Evolutionary conservation across 2,329 filamentous ascomycete genomes (phyloP).

Genomic region (Aspergillus ibericus): DNA sequence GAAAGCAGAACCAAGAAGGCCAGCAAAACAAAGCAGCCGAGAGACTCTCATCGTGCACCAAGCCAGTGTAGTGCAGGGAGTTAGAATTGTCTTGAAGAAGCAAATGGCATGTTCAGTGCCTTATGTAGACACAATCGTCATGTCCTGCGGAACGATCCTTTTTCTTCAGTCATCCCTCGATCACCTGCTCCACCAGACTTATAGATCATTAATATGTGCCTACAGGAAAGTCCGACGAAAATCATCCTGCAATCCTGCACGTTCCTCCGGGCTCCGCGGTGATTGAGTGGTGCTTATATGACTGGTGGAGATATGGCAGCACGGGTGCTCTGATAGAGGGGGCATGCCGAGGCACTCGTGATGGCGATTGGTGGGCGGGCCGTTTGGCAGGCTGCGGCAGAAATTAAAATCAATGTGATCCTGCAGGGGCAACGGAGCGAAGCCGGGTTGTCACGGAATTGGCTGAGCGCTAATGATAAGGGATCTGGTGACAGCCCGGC

Average conservation of each 20-base stretch:
- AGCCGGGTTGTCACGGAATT: background rate
- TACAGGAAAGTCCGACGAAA: background rate
- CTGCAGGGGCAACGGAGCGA: background rate
- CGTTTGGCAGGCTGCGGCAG: background rate
- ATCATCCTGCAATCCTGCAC: background rate
- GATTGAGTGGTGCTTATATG: background rate
- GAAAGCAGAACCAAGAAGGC: constrained; percentile 11
- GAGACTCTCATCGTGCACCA: background rate
- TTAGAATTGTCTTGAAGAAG: background rate
- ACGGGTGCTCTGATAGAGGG: background rate
- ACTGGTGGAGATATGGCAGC: background rate
- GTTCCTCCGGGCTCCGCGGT: background rate
- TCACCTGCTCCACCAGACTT: background rate
- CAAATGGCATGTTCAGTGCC: background rate
- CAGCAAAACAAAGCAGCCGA: background rate
- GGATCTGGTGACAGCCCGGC: background rate
- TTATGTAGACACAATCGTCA: background rate
- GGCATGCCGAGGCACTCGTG: constrained; percentile 1
- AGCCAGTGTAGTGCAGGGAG: background rate
- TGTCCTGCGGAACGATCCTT: too few species aligned
- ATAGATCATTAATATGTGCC: background rate
- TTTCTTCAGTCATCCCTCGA: background rate
- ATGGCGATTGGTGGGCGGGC: background rate
- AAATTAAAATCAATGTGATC: background rate
- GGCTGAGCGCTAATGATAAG: background rate